Evolutionary conservation across 2,329 filamentous ascomycete species (phyloP), one percentile per base, ranked within the genome.

Genomic region (Colletotrichum tanaceti): DNA sequence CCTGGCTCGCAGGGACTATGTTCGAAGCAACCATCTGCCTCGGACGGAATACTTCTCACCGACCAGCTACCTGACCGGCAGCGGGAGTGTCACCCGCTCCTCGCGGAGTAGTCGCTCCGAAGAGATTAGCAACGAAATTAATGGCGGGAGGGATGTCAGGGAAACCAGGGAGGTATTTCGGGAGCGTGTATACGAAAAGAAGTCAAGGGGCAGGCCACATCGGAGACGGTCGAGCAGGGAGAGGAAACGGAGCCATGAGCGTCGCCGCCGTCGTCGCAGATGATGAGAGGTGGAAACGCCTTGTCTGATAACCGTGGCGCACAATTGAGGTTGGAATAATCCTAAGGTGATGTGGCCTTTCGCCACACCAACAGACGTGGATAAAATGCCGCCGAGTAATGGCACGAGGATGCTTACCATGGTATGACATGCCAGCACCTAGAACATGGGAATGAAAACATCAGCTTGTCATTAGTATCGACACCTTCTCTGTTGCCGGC

Each of bases 401-500:
- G 5, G n/a, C 52, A 39, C 38, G 22, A 35, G n/a, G 11, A n/a
- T 53, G 7, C 5, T 22, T 22, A 38, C 11, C n/a, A 2, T 16
- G 14, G 22, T 11, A 24, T 35, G 3, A 10, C 18, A 32, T 16
- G 46, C 28, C 24, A 41, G 18, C 6, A 24, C 18, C 43, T 24
- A 39, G 13, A 52, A 18, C 39, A 57, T 22, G 18, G 58, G 7
- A 43, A 39, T 43, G 54, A 24, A 47, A 68, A 63, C 53, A 63
- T 47, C 46, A 63, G 52, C 58, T 70, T 52, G 39, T 58, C 67
- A 68, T 68, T 58, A 70, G 54, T 50, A 66, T 65, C 66, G 57
- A 69, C 66, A 69, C 57, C 53, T 63, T 68, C 38, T 61, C 43
- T 68, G 47, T 63, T 63, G 67, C 58, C 46, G 64, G 54, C 64